Evolutionary conservation across 2,329 filamentous ascomycete genomes (phyloP).

Genomic region (Graphilbum sp.): DNA sequence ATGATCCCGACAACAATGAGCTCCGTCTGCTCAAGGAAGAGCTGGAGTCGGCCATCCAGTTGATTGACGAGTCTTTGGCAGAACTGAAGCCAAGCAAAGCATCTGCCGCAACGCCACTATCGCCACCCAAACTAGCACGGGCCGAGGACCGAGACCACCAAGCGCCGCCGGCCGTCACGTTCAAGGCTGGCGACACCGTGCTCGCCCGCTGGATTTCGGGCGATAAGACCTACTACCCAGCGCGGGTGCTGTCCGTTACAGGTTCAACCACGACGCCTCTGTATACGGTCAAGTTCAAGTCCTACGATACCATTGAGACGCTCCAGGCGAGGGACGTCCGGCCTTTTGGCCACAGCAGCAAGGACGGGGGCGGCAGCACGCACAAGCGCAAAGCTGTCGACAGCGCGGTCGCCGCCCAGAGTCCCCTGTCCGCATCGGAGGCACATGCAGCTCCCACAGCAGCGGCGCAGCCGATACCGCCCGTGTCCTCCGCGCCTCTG

Average conservation of each 20-base stretch:
- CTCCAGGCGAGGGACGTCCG: slow-evolving; percentile 70
- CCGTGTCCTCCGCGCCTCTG: slow-evolving; percentile 14
- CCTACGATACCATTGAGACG: slow-evolving; percentile 72
- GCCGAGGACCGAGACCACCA: background rate
- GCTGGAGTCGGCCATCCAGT: slow-evolving; percentile 64
- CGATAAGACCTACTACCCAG: slow-evolving; percentile 81
- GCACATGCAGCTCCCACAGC: slow-evolving; percentile 32
- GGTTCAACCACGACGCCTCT: slow-evolving; percentile 82
- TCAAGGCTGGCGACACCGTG: slow-evolving; percentile 78
- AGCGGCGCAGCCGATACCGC: background rate
- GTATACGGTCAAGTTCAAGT: slow-evolving; percentile 91
- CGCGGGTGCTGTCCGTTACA: slow-evolving; percentile 83
- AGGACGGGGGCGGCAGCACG: background rate
- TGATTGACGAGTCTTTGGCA: slow-evolving; percentile 65
- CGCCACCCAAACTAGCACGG: background rate
- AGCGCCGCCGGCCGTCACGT: slow-evolving; percentile 29
- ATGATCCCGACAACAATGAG: slow-evolving; percentile 66
- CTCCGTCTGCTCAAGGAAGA: slow-evolving; percentile 63
- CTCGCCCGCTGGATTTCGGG: slow-evolving; percentile 82
- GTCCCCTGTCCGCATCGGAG: slow-evolving; percentile 10
- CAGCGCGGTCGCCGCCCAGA: slow-evolving; percentile 22
- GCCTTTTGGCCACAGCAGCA: slow-evolving; percentile 32
- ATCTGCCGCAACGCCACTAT: slow-evolving; percentile 25
- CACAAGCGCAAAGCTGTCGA: slow-evolving; percentile 77
- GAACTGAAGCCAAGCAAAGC: slow-evolving; percentile 49